These are phyloP conservation scores for Dorcoceras hygrometricum DNA, from an alignment of 257 asterid genomes.

Conservation along the genomic window DNA sequence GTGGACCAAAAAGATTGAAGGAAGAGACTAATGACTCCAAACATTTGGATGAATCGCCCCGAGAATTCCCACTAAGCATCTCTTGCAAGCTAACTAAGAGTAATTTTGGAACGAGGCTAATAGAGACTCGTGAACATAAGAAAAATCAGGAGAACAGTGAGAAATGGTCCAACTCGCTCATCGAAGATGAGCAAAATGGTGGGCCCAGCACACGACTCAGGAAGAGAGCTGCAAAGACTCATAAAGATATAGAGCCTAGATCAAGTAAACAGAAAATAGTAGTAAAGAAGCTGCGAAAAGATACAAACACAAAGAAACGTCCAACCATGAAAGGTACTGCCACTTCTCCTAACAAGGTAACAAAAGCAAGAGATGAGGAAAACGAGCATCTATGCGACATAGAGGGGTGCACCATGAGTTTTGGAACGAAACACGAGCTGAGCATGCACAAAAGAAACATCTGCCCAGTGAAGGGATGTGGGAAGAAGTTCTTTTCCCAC, in stretches of 20 bases:
- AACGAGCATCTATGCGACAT: conserved; percentile 66
- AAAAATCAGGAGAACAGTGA: conserved; percentile 35
- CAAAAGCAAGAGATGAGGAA: conserved; percentile 48
- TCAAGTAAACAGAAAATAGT: conserved; percentile 34
- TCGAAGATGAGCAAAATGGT: conserved; percentile 58
- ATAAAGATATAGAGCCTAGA: conserved; percentile 37
- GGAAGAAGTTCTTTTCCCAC: conserved; percentile 93
- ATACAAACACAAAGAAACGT: conserved; percentile 40
- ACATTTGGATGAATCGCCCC: conserved; percentile 26
- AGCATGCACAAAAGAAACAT: conserved; percentile 59
- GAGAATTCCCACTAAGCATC: neutral
- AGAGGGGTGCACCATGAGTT: conserved; percentile 93
- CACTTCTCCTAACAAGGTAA: conserved; percentile 25
- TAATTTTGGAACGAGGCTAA: conserved; percentile 12
- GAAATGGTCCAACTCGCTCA: conserved; percentile 24
- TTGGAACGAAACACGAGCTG: conserved; percentile 74
- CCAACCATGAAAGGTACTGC: conserved; percentile 25
- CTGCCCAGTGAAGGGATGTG: conserved; percentile 93
- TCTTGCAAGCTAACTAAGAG: conserved; percentile 10
- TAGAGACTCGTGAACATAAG: conserved; percentile 36
- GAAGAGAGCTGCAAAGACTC: conserved; percentile 50
- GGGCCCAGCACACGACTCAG: conserved; percentile 91
- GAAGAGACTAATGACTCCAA: conserved; percentile 33
- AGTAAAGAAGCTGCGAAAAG: conserved; percentile 42
- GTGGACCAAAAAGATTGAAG: conserved; percentile 37